Base-by-base conservation (phyloP, 2,329 filamentous ascomycete genomes). In the Monilinia fructicola region DNA sequence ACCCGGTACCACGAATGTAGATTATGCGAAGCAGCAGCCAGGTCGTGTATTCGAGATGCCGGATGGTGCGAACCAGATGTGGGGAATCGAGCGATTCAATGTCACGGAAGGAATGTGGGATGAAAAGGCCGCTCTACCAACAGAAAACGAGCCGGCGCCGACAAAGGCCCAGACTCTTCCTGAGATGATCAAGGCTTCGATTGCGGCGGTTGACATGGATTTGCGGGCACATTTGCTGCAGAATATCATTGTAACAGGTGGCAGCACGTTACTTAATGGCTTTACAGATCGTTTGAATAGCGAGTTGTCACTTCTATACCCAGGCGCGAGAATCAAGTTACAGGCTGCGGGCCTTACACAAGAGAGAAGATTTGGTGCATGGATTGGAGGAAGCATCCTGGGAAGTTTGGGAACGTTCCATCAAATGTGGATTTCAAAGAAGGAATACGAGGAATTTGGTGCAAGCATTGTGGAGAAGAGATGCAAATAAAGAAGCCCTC, bases 391-490 rank as follows among this genome's bases (percentile, higher is more conserved):
- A 55, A 97, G 93, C 79, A 97, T 99, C 73, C 82, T 99, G 72
- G 93, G 92, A 9, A 97, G 93, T 78, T 79, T 99, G 80, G 96
- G 96, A 12, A 97, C 93, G 18, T 99, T 99, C 80, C 95, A 99
- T 81, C 95, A 99, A 82, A 94, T 99, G 90, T 99, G 95, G 95
- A 96, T 99, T 73, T 94, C 90, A 31, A 92, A 88, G 79, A 96
- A 97, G 83, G 95, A 99, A 81, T 98, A 97, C 74, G 93, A 97
- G 71, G 96, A 99, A 82, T 93, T 97, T 78, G 95, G 95, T 1
- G 82, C 88, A 7, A 87, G 87, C 70, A 93, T 98, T 73, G 91
- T 98, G 54, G 94, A 98, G 83, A 97, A 97, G 86, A 85, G 94
- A 74, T 98, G 94, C 85, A 96, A 97, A 82, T 98, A 76, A 80